Evolutionary conservation across 306 rosid species (phyloP).

Genomic region (Malus sylvestris): DNA sequence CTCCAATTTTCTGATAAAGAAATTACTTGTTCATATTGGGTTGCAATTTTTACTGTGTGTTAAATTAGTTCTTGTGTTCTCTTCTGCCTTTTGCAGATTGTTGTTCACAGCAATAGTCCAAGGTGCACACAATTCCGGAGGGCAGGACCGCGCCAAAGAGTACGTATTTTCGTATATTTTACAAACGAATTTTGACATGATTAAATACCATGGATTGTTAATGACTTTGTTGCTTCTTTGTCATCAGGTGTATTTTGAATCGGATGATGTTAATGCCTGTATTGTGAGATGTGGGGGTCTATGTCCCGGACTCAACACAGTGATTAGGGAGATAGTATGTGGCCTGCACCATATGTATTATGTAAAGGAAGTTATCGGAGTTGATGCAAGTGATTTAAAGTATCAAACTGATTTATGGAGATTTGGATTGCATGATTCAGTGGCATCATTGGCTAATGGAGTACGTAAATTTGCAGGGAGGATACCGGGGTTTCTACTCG

Average conservation of each 20-base stretch:
- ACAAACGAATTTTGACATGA: not conserved
- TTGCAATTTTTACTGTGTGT: not conserved
- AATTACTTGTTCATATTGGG: not conserved
- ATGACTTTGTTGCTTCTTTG: slow-evolving; percentile 13
- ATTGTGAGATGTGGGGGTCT: slow-evolving; percentile 98
- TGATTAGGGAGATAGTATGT: slow-evolving; percentile 88
- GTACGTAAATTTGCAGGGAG: slow-evolving; percentile 54
- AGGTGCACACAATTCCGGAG: slow-evolving; percentile 90
- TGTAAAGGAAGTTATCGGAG: slow-evolving; percentile 74
- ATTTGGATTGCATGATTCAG: too few species aligned
- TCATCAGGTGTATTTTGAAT: slow-evolving; percentile 63
- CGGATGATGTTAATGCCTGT: slow-evolving; percentile 87
- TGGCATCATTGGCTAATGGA: not conserved
- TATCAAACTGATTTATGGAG: not conserved
- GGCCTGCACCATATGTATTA: slow-evolving; percentile 86
- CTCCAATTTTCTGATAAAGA: not conserved
- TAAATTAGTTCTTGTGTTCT: not conserved
- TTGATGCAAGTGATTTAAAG: slow-evolving; percentile 39
- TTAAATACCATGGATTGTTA: not conserved
- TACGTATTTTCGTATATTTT: slow-evolving; percentile 13
- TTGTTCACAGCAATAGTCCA: slow-evolving; percentile 76
- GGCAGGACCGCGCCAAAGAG: slow-evolving; percentile 96
- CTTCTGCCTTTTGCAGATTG: slow-evolving; percentile 35
- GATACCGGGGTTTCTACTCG: slow-evolving; percentile 86
- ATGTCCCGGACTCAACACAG: slow-evolving; percentile 98